Conservation (phyloP, 805 yeast genomes). For the Monosporozyma aerobia region DNA sequence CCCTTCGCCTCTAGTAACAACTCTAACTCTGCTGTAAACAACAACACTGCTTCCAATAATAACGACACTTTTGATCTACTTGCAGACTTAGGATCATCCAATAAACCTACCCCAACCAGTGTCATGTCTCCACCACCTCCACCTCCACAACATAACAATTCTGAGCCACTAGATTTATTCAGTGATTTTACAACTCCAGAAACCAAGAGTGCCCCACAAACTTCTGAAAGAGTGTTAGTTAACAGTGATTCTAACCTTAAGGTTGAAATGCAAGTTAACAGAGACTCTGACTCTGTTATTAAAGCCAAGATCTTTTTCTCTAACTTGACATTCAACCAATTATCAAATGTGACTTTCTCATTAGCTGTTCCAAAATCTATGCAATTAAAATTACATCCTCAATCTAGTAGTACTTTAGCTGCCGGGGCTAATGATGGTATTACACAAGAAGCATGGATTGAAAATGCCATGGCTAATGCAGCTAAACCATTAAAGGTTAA, state of each 20-base stretch:
- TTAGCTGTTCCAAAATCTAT: slow-evolving; percentile 65
- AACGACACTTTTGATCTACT: neutral
- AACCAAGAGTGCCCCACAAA: neutral
- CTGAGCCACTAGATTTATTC: slow-evolving; percentile 9
- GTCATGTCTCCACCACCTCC: neutral
- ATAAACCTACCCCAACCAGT: neutral
- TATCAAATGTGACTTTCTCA: slow-evolving; percentile 47
- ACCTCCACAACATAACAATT: neutral
- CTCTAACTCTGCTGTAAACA: slow-evolving; percentile 1
- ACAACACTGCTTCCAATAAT: neutral
- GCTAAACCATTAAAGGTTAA: slow-evolving; percentile 50
- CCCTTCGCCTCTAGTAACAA: slow-evolving; percentile 12
- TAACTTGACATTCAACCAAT: slow-evolving; percentile 37
- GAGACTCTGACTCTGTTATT: slow-evolving; percentile 32
- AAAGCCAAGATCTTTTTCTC: slow-evolving; percentile 43
- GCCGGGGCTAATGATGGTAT: slow-evolving; percentile 42
- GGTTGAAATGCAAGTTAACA: slow-evolving; percentile 37
- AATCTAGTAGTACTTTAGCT: slow-evolving; percentile 45
- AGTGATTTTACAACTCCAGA: slow-evolving; percentile 6
- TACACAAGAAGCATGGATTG: slow-evolving; percentile 37
- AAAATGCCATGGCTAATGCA: slow-evolving; percentile 28
- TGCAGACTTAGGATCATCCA: neutral
- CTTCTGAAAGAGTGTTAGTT: slow-evolving; percentile 25
- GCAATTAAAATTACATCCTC: slow-evolving; percentile 50
- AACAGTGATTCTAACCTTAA: slow-evolving; percentile 40